These are phyloP conservation scores for Metschnikowia continentalis DNA, from an alignment of 805 yeast species.

Conservation along the genomic window DNA sequence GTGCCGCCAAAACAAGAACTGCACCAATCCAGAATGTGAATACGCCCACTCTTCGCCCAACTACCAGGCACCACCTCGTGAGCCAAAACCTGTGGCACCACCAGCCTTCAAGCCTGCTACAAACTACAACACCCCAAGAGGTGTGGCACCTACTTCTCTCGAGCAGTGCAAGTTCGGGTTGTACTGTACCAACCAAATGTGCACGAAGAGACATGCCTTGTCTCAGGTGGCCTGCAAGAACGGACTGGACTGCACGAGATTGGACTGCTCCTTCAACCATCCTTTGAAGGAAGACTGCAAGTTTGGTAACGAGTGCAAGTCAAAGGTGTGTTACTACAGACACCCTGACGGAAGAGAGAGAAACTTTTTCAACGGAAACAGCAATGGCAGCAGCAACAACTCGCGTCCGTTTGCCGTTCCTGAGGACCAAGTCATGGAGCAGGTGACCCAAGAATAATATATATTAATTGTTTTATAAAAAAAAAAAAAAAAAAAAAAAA, in stretches of 20 bases:
- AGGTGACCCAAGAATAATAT: conserved; percentile 43
- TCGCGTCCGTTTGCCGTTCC: conserved; percentile 72
- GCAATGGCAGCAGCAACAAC: conserved; percentile 18
- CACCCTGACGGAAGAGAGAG: conserved; percentile 76
- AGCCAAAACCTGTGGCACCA: conserved; percentile 8
- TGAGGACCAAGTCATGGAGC: conserved; percentile 68
- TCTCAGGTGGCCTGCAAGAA: conserved; percentile 73
- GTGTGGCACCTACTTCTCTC: conserved; percentile 45
- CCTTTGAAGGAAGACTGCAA: conserved; percentile 78
- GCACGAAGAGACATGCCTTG: conserved; percentile 83
- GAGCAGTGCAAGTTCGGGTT: conserved; percentile 82
- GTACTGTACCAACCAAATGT: conserved; percentile 70
- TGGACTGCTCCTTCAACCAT: conserved; percentile 80
- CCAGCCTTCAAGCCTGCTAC: conserved; percentile 3
- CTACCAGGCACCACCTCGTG: conserved; percentile 30
- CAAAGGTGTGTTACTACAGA: conserved; percentile 62
- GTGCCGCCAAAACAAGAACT: conserved; percentile 69
- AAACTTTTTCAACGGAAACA: conserved; percentile 16
- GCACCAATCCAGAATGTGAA: conserved; percentile 58
- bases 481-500: conserved; percentile 14
- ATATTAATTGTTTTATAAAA: conserved; percentile 6
- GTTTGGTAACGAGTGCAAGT: conserved; percentile 72
- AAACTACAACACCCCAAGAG: not conserved
- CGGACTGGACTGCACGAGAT: conserved; percentile 71
- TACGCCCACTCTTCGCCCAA: conserved; percentile 82